phyloP scores from a whole-genome alignment of 1,284 basidiomycete species.

The Neolentinus lepideus region DNA sequence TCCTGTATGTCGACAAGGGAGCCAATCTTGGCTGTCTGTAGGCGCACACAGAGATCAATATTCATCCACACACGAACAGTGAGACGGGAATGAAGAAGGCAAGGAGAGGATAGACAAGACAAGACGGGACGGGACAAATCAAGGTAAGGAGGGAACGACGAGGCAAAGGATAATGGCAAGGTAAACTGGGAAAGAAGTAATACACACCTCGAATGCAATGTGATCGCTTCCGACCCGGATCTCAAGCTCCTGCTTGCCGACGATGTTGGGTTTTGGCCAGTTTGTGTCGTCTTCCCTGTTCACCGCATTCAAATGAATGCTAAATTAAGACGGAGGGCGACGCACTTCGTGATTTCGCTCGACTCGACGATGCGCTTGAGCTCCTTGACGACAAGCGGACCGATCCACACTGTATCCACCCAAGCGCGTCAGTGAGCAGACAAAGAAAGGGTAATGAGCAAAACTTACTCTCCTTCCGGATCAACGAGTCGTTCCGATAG shows the following conservation, averaged over 20 bases:
- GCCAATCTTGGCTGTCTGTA: constrained; percentile 95
- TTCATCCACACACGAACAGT: background rate
- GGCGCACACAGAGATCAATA: background rate
- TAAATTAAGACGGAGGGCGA: too few species aligned
- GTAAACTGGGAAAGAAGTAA: background rate
- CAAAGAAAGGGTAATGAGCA: background rate
- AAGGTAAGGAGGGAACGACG: too few species aligned
- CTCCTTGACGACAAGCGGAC: constrained; percentile 87
- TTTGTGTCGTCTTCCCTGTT: constrained; percentile 96
- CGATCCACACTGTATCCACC: constrained; percentile 96
- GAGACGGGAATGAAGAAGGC: background rate
- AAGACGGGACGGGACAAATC: too few species aligned
- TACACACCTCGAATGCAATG: constrained; percentile 89
- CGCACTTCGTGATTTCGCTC: constrained; percentile 92
- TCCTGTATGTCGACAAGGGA: constrained; percentile 95
- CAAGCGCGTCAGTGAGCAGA: too few species aligned
- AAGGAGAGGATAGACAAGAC: too few species aligned
- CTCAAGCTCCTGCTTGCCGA: constrained; percentile 96
- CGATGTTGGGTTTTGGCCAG: constrained; percentile 99
- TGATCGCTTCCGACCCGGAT: constrained; percentile 93
- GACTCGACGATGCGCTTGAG: constrained; percentile 92
- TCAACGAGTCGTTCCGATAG: constrained; percentile 95
- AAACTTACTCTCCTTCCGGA: constrained; percentile 97
- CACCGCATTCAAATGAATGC: too few species aligned
- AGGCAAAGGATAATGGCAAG: too few species aligned